phyloP scores from a whole-genome alignment of 192 early-diverging fungal species.

The Podila clonocystis region DNA sequence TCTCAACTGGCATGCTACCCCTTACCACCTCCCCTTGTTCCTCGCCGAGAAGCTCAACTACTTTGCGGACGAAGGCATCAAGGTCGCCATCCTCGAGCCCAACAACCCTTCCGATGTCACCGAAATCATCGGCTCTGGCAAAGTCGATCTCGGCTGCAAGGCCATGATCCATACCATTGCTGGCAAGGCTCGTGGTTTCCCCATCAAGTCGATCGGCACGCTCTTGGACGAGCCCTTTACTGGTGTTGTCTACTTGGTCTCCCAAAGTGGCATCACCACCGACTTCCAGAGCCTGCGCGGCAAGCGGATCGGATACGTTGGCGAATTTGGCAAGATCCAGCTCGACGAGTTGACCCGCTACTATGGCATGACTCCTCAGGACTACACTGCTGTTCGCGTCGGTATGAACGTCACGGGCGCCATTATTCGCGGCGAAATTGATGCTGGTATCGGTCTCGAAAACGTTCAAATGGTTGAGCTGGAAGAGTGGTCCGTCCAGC shows the following conservation, averaged over 20 bases:
- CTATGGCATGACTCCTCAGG: slow-evolving; percentile 63
- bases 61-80: slow-evolving; percentile 66
- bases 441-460: slow-evolving; percentile 74
- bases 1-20: slow-evolving; percentile 67
- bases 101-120: slow-evolving; percentile 72
- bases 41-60: slow-evolving; percentile 70
- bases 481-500: slow-evolving; percentile 64
- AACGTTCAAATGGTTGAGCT: slow-evolving; percentile 72
- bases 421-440: slow-evolving; percentile 65
- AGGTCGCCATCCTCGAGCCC: slow-evolving; percentile 74
- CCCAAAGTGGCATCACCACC: slow-evolving; percentile 59
- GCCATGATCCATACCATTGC: slow-evolving; percentile 80
- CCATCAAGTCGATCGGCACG: slow-evolving; percentile 71
- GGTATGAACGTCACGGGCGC: slow-evolving; percentile 75
- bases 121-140: slow-evolving; percentile 70
- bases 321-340: slow-evolving; percentile 74
- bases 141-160: slow-evolving; percentile 70
- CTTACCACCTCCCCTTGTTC: slow-evolving; percentile 72
- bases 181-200: slow-evolving; percentile 69
- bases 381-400: slow-evolving; percentile 69
- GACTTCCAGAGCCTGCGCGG: slow-evolving; percentile 64
- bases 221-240: slow-evolving; percentile 74
- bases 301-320: slow-evolving; percentile 72
- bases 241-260: slow-evolving; percentile 66
- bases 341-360: slow-evolving; percentile 64